Evolutionary conservation across 208 protist species (phyloP).

Genomic region (Wallacemonas sp.): DNA sequence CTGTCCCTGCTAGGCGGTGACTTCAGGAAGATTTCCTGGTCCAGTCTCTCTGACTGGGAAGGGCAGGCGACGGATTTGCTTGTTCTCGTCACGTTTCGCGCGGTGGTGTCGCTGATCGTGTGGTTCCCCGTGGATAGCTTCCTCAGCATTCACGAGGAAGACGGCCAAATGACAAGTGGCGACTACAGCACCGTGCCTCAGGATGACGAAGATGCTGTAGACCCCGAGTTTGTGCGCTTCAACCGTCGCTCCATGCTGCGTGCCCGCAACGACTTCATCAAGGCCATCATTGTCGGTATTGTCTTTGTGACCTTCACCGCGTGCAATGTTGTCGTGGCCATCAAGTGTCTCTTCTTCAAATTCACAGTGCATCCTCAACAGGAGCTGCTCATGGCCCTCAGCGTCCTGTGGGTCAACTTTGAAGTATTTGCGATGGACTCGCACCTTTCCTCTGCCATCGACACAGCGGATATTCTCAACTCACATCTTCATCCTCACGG

Average conservation of each 20-base stretch:
- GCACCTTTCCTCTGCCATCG: slow-evolving; percentile 21
- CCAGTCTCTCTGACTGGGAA: slow-evolving; percentile 19
- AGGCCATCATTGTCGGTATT: slow-evolving; percentile 21
- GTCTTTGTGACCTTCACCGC: slow-evolving; percentile 36
- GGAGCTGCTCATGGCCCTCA: slow-evolving; percentile 41
- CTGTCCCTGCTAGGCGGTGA: slow-evolving; percentile 13
- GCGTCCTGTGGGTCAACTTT: slow-evolving; percentile 43
- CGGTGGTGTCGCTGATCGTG: slow-evolving; percentile 19
- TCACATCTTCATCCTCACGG: slow-evolving; percentile 40
- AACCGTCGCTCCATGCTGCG: slow-evolving; percentile 24
- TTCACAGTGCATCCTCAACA: slow-evolving; percentile 28
- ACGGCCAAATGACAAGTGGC: background rate
- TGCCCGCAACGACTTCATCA: slow-evolving; percentile 23
- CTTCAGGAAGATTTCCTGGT: slow-evolving; percentile 17
- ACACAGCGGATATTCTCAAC: slow-evolving; percentile 28
- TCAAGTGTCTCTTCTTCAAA: slow-evolving; percentile 50
- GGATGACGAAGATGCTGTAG: slow-evolving; percentile 15
- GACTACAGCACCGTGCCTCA: slow-evolving; percentile 7
- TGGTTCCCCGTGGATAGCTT: slow-evolving; percentile 10
- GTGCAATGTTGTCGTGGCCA: slow-evolving; percentile 32
- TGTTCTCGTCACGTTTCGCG: slow-evolving; percentile 24
- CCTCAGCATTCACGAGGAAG: slow-evolving; percentile 13
- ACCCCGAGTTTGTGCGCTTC: slow-evolving; percentile 15
- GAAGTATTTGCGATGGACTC: slow-evolving; percentile 43
- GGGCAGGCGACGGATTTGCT: slow-evolving; percentile 21